These are phyloP conservation scores for Ceratobasidium theobromae DNA, from an alignment of 1,284 basidiomycete species.

Conservation along the genomic window DNA sequence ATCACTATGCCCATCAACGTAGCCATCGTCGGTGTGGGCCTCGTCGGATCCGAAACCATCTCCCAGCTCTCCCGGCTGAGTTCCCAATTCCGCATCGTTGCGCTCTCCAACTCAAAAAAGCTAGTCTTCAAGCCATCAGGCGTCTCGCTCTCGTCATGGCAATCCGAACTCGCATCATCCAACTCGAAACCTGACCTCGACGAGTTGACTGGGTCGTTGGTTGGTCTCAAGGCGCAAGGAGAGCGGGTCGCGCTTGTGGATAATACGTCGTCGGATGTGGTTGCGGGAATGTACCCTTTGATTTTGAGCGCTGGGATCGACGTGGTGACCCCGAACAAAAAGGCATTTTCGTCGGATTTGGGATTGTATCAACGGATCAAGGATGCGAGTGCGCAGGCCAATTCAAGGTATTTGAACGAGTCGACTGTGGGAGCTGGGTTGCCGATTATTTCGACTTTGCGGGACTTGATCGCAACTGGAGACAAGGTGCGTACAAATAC, in stretches of 20 bases:
- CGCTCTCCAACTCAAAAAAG: conserved; percentile 41
- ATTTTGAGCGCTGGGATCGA: conserved; percentile 80
- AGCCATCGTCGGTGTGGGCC: conserved; percentile 82
- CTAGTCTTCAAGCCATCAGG: conserved; percentile 34
- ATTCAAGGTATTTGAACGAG: conserved; percentile 82
- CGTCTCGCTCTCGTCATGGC: conserved; percentile 47
- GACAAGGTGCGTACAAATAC: conserved; percentile 64
- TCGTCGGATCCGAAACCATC: conserved; percentile 85
- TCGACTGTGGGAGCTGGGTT: conserved; percentile 95
- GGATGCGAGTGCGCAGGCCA: conserved; percentile 54
- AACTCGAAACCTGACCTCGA: conserved; percentile 47
- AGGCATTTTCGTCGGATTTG: conserved; percentile 83
- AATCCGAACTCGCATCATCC: conserved; percentile 36
- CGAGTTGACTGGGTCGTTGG: conserved; percentile 51
- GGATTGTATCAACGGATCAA: conserved; percentile 73
- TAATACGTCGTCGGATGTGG: conserved; percentile 85
- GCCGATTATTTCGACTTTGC: conserved; percentile 88
- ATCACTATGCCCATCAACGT: conserved; percentile 49
- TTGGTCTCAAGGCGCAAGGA: conserved; percentile 48
- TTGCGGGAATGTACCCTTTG: conserved; percentile 82
- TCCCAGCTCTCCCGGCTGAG: conserved; percentile 63
- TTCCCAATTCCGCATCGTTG: conserved; percentile 65
- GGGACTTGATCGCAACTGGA: conserved; percentile 88
- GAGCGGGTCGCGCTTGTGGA: conserved; percentile 83
- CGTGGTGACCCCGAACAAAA: conserved; percentile 98